Base-by-base conservation (phyloP, 2,329 filamentous ascomycete genomes). In the Pezizomycotina sp. region DNA sequence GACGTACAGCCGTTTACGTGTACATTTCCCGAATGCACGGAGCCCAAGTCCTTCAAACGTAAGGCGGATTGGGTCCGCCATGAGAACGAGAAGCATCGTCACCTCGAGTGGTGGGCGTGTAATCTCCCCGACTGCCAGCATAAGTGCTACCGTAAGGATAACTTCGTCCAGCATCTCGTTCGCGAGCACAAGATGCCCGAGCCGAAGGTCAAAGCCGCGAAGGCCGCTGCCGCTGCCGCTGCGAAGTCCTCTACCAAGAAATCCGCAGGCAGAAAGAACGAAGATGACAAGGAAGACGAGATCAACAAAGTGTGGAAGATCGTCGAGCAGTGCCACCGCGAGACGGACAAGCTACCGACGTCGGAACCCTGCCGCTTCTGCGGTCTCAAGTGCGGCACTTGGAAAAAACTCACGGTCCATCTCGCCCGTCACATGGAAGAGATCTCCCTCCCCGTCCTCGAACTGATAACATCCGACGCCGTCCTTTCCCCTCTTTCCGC, bases 391-490 rank as follows among this genome's bases (percentile, higher is more conserved):
- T 84, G 82, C 56, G 71, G 69, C 21, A 80, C 72, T 24, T 92
- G 82, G 82, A 92, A 92, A 65, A 91, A 91, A 59, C 62, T 92
- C 42, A 91, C 80, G 1, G 81, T 89, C n/a, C 84, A 92, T 58
- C 60, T 92, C 54, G 82, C 82, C 31, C 86, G 86, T 56, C 84
- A 93, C 55, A 89, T 93, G 82, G 82, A 92, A 56, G 74, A 82
- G 47, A 78, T 92, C 52, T 80, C 79, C 50, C 68, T 92, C 52
- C 83, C 84, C 0, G 70, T 92, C 20, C 62, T 92, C 37, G 54
- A 57, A 31, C 52, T 67, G 27, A 60, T 63, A 25, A 57, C 56
- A 34, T 58, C 62, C 39, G 54, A 58, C 42, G 54, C 57, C 25
- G 51, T 61, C 27, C 53, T 55, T 13, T 41, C 36, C 27, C 38